A percentile compares a stretch with the other conserved stretches of the same genome.
Evolutionary conservation across 225 moss, liverwort and hornwort genomes (phyloP).

Genomic region (Neckera pumila): DNA sequence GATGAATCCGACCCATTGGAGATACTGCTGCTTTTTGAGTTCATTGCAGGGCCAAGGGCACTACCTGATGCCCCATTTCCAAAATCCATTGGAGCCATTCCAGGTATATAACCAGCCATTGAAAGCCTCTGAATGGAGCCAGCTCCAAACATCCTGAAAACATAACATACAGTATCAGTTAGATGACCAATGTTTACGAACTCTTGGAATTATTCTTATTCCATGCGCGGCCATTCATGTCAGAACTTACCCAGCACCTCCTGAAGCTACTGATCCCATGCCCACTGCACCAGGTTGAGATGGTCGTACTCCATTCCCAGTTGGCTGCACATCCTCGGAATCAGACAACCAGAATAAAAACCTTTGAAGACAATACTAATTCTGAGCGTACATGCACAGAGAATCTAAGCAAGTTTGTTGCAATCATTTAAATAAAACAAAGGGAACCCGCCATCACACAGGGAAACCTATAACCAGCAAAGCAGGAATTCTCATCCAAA

Average conservation of each 20-base stretch:
- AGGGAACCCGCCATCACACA: background rate
- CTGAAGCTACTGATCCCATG: constrained; percentile 10
- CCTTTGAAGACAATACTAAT: background rate
- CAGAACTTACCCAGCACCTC: constrained; percentile 31
- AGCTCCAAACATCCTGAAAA: constrained; percentile 38
- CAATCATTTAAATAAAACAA: background rate
- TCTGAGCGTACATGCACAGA: background rate
- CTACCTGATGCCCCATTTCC: constrained; percentile 25
- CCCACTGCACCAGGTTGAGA: constrained; percentile 16
- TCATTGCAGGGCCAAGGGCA: constrained; percentile 27
- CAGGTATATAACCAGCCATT: constrained; percentile 41
- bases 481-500: background rate
- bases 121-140: constrained; percentile 46
- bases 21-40: constrained; percentile 12
- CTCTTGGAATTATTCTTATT: background rate
- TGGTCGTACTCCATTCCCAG: constrained; percentile 24
- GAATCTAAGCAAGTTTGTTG: background rate
- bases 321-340: constrained; percentile 15
- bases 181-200: background rate
- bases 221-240: background rate
- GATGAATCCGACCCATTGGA: constrained; percentile 40
- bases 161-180: background rate
- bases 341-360: background rate
- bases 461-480: background rate
- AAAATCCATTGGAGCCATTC: constrained; percentile 53